Evolutionary conservation across 2,329 filamentous ascomycete genomes (phyloP), one percentile per base, ranked within the genome.

Genomic region (Trichoderma brevicompactum): DNA sequence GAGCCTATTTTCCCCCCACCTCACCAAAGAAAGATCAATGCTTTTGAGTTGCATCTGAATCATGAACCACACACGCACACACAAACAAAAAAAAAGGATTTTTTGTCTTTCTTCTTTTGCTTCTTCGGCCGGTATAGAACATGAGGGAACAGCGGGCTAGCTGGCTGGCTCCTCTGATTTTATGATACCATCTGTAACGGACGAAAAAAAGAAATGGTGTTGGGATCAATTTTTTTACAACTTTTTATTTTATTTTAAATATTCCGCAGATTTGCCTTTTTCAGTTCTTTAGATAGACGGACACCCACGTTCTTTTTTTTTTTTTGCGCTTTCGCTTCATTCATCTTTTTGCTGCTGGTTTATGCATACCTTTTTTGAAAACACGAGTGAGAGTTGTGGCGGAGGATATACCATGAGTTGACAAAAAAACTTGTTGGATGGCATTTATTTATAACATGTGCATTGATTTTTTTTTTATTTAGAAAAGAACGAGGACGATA

Each of bases 341-440:
- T 48, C 17, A 12, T 19, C 36, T 43, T 36, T 59, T 58, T 41
- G 15, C 52, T 52, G 12, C 36, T 41, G 12, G 40, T 5, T 41
- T 50, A 50, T 55, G 44, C 23, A 17, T 65, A 40, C 10, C 9
- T 53, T 48, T 34, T 46, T 46, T 32, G 43, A 49, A 56, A n/a
- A 36, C 17, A 40, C 15, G 40, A 46, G 23, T 6, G 19, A 15
- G 52, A 54, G 63, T 7, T 34, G 50, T 55, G 52, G 49, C 15
- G 65, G 63, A 58, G 65, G 65, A 65, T 67, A 67, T 67, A 67
- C 65, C 65, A 65, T 52, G 50, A 58, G 53, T 62, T 58, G 36
- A 28, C n/a, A 40, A 23, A 56, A 56, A 34, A 64, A 50, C 34
- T 48, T 48, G 50, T 64, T 64, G 52, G 61, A 55, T 49, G 41